phyloP scores from a whole-genome alignment of 176 grass and related monocot species.

The Aegilops umbellulata region DNA sequence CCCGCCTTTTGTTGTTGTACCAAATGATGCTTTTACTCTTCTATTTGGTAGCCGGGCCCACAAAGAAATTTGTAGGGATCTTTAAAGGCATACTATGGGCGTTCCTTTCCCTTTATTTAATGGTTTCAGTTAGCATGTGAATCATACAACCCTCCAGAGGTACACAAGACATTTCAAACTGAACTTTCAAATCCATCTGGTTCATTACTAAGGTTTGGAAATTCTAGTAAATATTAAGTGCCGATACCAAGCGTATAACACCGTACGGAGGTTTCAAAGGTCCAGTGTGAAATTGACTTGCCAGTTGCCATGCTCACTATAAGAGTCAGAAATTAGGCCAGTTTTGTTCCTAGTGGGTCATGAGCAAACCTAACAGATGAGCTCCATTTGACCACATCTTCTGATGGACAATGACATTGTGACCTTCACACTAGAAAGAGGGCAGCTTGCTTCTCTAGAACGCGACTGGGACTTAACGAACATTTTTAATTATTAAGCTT shows the following conservation, averaged over 20 bases:
- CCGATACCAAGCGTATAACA: background rate
- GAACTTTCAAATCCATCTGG: background rate
- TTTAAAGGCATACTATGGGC: background rate
- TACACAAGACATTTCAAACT: background rate
- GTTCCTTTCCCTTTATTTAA: background rate
- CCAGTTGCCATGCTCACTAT: background rate
- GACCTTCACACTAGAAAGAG: slow-evolving; percentile 2
- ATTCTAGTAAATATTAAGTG: background rate
- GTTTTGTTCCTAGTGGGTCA: slow-evolving; percentile 9
- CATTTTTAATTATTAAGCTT: background rate
- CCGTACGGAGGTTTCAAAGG: background rate
- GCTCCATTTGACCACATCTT: slow-evolving; percentile 1
- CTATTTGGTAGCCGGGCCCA: background rate
- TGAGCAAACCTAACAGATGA: slow-evolving; percentile 3
- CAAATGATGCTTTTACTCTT: slow-evolving; percentile 8
- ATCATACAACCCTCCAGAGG: background rate
- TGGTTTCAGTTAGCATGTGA: background rate
- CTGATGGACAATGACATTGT: slow-evolving; percentile 22
- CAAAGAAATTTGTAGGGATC: slow-evolving; percentile 15
- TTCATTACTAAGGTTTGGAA: background rate
- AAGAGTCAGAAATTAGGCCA: slow-evolving; percentile 14
- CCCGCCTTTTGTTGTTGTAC: slow-evolving; percentile 16
- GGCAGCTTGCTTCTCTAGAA: slow-evolving; percentile 28
- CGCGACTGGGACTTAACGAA: background rate
- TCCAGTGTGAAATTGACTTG: slow-evolving; percentile 6